phyloP scores from a whole-genome alignment of 1,284 basidiomycete species.

The Ceratobasidium sp. region DNA sequence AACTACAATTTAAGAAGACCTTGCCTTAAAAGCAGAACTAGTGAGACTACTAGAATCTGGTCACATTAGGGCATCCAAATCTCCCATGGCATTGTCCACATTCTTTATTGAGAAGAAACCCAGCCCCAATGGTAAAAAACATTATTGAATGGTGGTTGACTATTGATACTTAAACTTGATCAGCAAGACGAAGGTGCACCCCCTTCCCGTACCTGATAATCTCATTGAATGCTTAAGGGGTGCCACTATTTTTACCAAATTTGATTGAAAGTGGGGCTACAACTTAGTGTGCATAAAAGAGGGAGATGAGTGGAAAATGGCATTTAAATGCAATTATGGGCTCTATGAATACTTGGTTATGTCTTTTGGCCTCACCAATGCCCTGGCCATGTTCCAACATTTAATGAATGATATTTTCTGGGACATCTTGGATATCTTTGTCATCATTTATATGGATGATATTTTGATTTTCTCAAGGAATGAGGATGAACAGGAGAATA shows the following conservation, averaged over 20 bases:
- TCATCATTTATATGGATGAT: constrained; percentile 42
- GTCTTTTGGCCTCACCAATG: constrained; percentile 30
- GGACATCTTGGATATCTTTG: constrained; percentile 18
- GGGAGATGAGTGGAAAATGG: constrained; percentile 39
- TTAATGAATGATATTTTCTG: constrained; percentile 36
- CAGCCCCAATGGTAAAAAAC: background rate
- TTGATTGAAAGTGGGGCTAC: constrained; percentile 10
- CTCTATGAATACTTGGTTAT: constrained; percentile 38
- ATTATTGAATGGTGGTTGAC: constrained; percentile 36
- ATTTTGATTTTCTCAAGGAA: constrained; percentile 42
- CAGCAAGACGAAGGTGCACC: constrained; percentile 34
- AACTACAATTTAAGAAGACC: too few species aligned
- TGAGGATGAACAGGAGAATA: constrained; percentile 30
- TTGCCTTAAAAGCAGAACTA: too few species aligned
- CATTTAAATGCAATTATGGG: constrained; percentile 32
- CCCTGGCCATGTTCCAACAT: constrained; percentile 22
- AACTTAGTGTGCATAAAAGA: constrained; percentile 17
- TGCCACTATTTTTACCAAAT: too few species aligned
- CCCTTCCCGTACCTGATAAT: too few species aligned
- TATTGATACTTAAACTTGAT: constrained; percentile 39
- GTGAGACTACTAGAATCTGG: too few species aligned
- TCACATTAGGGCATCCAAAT: too few species aligned
- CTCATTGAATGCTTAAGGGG: too few species aligned
- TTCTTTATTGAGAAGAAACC: constrained; percentile 9
- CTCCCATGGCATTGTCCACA: background rate